Percentiles rank a stretch among this genome's conserved stretches.
Conservation (phyloP, 2,329 filamentous ascomycete species). For the Fusarium bactridioides region DNA sequence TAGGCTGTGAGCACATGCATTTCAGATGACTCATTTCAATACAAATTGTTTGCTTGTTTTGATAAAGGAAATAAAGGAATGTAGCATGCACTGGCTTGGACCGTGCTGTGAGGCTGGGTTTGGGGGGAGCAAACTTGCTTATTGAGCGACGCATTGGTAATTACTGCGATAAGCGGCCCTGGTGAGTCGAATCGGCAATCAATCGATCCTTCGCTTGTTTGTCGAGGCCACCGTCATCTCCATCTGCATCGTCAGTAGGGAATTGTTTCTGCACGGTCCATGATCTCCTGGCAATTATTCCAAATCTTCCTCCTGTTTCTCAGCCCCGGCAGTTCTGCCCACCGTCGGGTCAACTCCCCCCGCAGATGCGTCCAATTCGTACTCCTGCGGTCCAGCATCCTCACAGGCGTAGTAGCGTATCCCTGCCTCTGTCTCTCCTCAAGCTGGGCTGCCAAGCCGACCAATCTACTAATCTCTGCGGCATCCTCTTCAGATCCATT, state of each 20-base stretch:
- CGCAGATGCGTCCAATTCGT: neutral
- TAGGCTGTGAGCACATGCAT: neutral
- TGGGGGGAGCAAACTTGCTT: neutral
- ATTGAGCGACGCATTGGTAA: neutral
- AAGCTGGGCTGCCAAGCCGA: neutral
- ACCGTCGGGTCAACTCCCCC: neutral
- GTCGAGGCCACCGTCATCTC: too few species aligned
- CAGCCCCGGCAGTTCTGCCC: neutral
- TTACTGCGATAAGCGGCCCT: neutral
- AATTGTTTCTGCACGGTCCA: neutral
- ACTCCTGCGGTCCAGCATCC: neutral
- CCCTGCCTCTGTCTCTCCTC: neutral
- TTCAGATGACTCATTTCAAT: neutral
- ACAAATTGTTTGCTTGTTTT: neutral
- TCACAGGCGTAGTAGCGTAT: neutral
- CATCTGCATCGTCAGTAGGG: neutral
- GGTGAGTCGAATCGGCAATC: neutral
- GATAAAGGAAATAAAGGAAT: neutral
- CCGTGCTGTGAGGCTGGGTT: neutral
- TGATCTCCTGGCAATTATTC: constrained; percentile 1
- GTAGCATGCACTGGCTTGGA: neutral
- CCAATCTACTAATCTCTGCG: neutral
- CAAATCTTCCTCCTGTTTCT: constrained; percentile 15
- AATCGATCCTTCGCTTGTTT: too few species aligned
- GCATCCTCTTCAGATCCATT: neutral